Percentiles rank a stretch among this genome's conserved stretches.
Conservation (phyloP, 352 stramenopile species). For the Globisporangium middletonii region DNA sequence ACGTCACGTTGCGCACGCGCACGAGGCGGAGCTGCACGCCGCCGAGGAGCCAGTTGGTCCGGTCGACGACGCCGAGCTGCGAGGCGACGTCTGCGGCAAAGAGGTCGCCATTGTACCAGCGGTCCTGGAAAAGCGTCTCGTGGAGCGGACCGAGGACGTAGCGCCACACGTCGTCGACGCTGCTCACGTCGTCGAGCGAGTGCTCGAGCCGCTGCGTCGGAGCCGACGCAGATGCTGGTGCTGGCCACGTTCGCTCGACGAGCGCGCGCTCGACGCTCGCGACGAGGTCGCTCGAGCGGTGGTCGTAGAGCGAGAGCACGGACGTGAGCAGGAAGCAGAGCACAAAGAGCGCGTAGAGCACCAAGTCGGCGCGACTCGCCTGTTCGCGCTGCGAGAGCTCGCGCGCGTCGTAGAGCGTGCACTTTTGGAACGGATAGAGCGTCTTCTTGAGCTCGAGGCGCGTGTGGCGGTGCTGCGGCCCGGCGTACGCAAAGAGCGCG, state of each 20-base stretch:
- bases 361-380: conserved; percentile 30
- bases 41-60: conserved; percentile 49
- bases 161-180: conserved; percentile 45
- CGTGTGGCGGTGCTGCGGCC: conserved; percentile 53
- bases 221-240: not conserved
- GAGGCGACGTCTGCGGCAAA: conserved; percentile 40
- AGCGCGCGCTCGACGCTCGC: conserved; percentile 20
- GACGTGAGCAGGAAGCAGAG: conserved; percentile 41
- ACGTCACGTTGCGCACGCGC: conserved; percentile 29
- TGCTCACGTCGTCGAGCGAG: conserved; percentile 29
- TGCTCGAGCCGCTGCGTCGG: not conserved
- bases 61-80: conserved; percentile 43
- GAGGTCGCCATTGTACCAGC: conserved; percentile 53
- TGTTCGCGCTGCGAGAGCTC: conserved; percentile 44
- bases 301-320: conserved; percentile 34
- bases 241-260: conserved; percentile 7
- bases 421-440: conserved; percentile 64
- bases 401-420: conserved; percentile 47
- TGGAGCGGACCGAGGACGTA: conserved; percentile 40
- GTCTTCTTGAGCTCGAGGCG: conserved; percentile 57
- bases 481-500: conserved; percentile 60
- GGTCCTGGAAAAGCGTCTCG: conserved; percentile 36
- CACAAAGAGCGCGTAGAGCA: conserved; percentile 40
- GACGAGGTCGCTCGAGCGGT: conserved; percentile 30
- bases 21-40: conserved; percentile 46